Evolutionary conservation across 2,329 filamentous ascomycete species (phyloP), one percentile per base, ranked within the genome.

Genomic region (Emydomyces testavorans): DNA sequence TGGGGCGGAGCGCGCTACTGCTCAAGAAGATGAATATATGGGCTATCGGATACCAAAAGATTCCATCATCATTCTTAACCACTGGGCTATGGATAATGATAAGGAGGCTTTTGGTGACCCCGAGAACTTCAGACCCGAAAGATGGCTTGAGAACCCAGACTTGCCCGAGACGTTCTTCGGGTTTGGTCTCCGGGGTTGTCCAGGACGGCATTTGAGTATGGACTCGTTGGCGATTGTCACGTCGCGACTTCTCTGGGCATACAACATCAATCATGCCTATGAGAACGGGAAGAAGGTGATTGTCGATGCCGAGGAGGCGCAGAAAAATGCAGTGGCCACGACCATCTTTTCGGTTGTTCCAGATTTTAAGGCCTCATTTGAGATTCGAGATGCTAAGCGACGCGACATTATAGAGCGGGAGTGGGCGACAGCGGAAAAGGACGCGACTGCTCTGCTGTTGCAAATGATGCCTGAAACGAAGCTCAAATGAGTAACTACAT

Each of bases 141-240:
- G 67, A 37, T 71, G 67, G 57, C 58, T 69, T 7, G 50, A 52
- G 15, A 31, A 49, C 62, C 29, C 70, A 67, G 73, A 74, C 8
- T 75, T 73, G 0, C 74, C 71, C 42, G 74, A 76, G 0, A 71
- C 76, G 0, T 73, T 69, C 6, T 75, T 79, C 51, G 77, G 72
- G 0, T 78, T 77, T 55, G 76, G 76, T 0, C 63, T 75, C 6
- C 64, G 77, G 7, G 69, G 77, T 0, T 68, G 67, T 6, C 69
- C 62, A 0, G 64, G 63, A 0, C 47, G 59, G 5, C 49, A 58
- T 49, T 57, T 68, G 32, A 63, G 62, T 2, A 52, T 48, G 1
- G 60, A 62, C 23, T 61, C 60, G 59, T 45, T 71, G 61, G 55
- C 77, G 55, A 73, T 78, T 51, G 76, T 75, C n/a, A 74, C 79